A percentile compares a stretch with the other conserved stretches of the same genome.
phyloP scores from a whole-genome alignment of 148 eudicot genomes.

The Camellia granthamiana region DNA sequence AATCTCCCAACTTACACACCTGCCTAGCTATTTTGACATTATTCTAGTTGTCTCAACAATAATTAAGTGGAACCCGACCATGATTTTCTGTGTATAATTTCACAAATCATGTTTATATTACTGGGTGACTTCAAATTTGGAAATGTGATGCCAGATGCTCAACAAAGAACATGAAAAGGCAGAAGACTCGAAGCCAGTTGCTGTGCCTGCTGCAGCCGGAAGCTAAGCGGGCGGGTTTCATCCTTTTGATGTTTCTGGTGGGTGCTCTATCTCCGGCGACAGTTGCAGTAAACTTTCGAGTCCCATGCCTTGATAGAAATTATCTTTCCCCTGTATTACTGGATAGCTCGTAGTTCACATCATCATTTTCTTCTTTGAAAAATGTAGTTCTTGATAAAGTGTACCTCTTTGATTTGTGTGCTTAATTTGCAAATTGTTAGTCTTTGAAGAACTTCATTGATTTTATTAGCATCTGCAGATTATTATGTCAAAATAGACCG shows the following conservation, averaged over 20 bases:
- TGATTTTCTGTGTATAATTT: not conserved
- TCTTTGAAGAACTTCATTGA: not conserved
- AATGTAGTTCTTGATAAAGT: not conserved
- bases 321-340: not conserved
- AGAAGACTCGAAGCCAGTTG: conserved; percentile 46
- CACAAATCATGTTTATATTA: not conserved
- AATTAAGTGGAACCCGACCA: not conserved
- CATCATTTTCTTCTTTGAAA: not conserved
- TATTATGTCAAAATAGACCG: too few relatives aligned
- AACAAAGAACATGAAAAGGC: conserved; percentile 73
- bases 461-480: too few relatives aligned
- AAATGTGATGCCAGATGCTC: conserved; percentile 41
- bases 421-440: not conserved
- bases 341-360: not conserved
- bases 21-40: too few relatives aligned
- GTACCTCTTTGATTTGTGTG: conserved; percentile 2
- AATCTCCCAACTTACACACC: too few relatives aligned
- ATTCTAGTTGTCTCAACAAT: too few relatives aligned
- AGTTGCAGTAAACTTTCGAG: not conserved
- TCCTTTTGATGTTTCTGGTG: not conserved
- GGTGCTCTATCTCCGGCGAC: not conserved
- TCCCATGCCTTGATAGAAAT: not conserved
- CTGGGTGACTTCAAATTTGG: conserved; percentile 1
- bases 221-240: conserved; percentile 15
- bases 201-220: conserved; percentile 26